Conservation (phyloP, 2,329 filamentous ascomycete genomes). For the Ceratocystiopsis sp. region DNA sequence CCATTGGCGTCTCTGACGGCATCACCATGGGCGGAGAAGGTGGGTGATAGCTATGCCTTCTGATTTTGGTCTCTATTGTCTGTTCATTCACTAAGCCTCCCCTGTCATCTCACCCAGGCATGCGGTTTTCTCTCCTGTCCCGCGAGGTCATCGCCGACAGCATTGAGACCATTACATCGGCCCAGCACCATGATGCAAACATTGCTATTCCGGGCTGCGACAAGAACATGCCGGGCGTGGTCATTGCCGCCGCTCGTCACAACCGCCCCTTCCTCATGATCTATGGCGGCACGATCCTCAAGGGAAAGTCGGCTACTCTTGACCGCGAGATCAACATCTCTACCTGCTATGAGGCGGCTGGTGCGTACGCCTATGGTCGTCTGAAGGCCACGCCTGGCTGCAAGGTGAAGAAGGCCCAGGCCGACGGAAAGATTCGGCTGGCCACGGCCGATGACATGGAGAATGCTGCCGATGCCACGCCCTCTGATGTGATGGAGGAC, state of each 20-base stretch:
- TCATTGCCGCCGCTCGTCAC: slow-evolving; percentile 81
- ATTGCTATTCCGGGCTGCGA: slow-evolving; percentile 89
- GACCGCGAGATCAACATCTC: slow-evolving; percentile 72
- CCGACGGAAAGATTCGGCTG: neutral
- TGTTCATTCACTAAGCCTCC: no score
- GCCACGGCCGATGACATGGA: slow-evolving; percentile 29
- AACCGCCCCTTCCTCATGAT: slow-evolving; percentile 92
- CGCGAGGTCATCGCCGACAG: slow-evolving; percentile 88
- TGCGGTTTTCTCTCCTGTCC: slow-evolving; percentile 83
- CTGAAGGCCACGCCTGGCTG: slow-evolving; percentile 43
- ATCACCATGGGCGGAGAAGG: slow-evolving; percentile 94
- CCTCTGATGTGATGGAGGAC: slow-evolving; percentile 69
- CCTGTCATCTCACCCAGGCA: slow-evolving; percentile 35
- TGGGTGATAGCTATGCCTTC: slow-evolving; percentile 17
- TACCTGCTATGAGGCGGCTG: slow-evolving; percentile 75
- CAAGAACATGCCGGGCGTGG: slow-evolving; percentile 91
- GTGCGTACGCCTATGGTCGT: slow-evolving; percentile 62
- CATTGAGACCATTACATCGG: slow-evolving; percentile 84
- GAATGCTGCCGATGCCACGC: slow-evolving; percentile 34
- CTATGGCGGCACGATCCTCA: slow-evolving; percentile 80
- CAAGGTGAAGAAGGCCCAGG: neutral
- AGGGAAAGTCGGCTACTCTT: slow-evolving; percentile 65
- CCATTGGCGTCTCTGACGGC: slow-evolving; percentile 72
- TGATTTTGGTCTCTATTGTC: no score
- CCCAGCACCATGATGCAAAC: slow-evolving; percentile 83